Conservation (phyloP, 2,329 filamentous ascomycete species). For the Diplodia corticola region DNA sequence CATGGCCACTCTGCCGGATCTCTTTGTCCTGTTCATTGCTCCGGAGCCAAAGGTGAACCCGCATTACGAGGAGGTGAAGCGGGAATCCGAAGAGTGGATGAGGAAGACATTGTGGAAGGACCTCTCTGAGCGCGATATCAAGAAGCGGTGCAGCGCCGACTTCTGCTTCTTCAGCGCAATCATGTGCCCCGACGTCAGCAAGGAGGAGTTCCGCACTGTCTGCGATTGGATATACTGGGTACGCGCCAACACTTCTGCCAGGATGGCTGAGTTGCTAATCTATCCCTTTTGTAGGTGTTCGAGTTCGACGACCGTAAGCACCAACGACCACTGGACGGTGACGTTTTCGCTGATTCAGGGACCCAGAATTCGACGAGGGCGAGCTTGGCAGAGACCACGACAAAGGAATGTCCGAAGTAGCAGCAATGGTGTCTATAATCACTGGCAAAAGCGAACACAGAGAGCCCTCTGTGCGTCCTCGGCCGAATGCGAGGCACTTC, state of each 20-base stretch:
- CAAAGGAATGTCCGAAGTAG: conserved; percentile 18
- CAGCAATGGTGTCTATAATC: conserved; percentile 15
- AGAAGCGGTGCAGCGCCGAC: conserved; percentile 19
- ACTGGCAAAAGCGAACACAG: not conserved
- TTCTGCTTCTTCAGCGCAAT: conserved; percentile 23
- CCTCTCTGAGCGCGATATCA: conserved; percentile 12
- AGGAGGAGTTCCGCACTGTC: conserved; percentile 17
- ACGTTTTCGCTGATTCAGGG: not conserved
- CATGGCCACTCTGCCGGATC: conserved; percentile 21
- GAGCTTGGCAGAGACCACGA: conserved; percentile 17
- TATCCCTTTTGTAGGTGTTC: conserved; percentile 10
- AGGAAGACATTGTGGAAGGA: conserved; percentile 10
- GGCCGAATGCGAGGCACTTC: conserved; percentile 1
- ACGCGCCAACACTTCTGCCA: not conserved
- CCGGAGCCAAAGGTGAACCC: conserved; percentile 23
- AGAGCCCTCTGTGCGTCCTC: not conserved
- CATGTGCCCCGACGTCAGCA: conserved; percentile 18
- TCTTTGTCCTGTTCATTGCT: conserved; percentile 22
- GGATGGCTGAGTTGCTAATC: not conserved
- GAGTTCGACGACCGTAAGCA: conserved; percentile 23
- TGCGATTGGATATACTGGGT: conserved; percentile 23
- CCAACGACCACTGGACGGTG: not conserved
- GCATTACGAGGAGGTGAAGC: conserved; percentile 18
- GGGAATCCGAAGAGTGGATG: conserved; percentile 22
- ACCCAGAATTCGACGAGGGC: conserved; percentile 22